Evolutionary conservation across 2,329 filamentous ascomycete genomes (phyloP).

Genomic region (Hymenoscyphus infarciens): DNA sequence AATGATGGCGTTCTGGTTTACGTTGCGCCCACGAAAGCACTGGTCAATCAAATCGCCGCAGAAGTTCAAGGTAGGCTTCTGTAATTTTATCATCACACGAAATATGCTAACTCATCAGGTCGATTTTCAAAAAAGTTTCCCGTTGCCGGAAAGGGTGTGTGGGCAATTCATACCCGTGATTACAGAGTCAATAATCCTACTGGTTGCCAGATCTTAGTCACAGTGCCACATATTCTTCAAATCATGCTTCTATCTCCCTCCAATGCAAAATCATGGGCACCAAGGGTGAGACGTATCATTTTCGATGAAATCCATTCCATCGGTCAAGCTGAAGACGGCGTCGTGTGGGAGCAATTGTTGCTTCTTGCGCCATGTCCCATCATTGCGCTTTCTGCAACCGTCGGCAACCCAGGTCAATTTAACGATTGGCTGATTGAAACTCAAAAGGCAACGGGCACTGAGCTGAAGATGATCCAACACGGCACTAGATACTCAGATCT

Average conservation of each 20-base stretch:
- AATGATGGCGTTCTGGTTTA: constrained; percentile 73
- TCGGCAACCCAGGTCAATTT: constrained; percentile 72
- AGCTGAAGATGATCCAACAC: constrained; percentile 67
- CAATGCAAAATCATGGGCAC: constrained; percentile 65
- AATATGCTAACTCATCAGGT: constrained; percentile 20
- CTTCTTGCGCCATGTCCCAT: constrained; percentile 73
- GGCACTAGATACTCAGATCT: constrained; percentile 70
- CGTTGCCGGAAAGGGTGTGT: constrained; percentile 63
- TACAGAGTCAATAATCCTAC: constrained; percentile 70
- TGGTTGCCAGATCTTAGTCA: constrained; percentile 72
- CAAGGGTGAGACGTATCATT: constrained; percentile 68
- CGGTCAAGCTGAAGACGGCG: constrained; percentile 69
- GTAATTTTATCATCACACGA: background rate
- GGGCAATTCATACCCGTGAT: constrained; percentile 75
- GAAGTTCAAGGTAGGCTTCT: constrained; percentile 59
- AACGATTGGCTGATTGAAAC: constrained; percentile 63
- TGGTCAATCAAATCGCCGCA: constrained; percentile 80
- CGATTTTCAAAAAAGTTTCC: constrained; percentile 63
- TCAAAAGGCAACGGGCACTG: constrained; percentile 59
- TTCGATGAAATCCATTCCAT: constrained; percentile 83
- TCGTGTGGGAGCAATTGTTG: constrained; percentile 76
- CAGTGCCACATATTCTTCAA: constrained; percentile 73
- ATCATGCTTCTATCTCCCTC: constrained; percentile 68
- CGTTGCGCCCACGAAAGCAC: constrained; percentile 75
- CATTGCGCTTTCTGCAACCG: constrained; percentile 74